Percentiles rank a stretch among this genome's conserved stretches.
These are phyloP conservation scores for Debaryomycetaceae sp. DNA, from an alignment of 1,139 yeast genomes.

Conservation along the genomic window DNA sequence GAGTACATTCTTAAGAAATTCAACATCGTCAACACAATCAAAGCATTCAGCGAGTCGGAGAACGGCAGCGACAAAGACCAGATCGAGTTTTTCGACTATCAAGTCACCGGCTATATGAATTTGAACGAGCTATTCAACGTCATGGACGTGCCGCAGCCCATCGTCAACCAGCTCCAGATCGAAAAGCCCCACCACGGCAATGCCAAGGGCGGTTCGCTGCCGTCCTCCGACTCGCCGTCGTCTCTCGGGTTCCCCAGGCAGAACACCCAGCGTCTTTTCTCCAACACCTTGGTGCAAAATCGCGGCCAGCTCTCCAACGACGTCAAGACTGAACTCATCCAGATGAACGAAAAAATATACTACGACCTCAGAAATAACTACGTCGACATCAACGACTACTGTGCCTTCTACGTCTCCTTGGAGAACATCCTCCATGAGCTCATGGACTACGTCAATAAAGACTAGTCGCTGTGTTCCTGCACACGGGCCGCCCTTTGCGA, in stretches of 20 bases:
- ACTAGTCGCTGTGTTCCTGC: background rate
- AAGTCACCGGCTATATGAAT: constrained; percentile 36
- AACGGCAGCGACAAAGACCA: constrained; percentile 14
- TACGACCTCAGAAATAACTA: constrained; percentile 44
- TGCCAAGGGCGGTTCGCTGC: background rate
- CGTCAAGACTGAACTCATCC: constrained; percentile 21
- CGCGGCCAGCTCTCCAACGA: background rate
- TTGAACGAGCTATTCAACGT: constrained; percentile 40
- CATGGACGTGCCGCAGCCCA: constrained; percentile 46
- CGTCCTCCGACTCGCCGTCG: background rate
- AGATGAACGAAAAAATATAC: constrained; percentile 37
- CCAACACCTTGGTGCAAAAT: constrained; percentile 1
- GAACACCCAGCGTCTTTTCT: background rate
- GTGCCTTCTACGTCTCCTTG: constrained; percentile 42
- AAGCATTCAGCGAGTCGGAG: constrained; percentile 22
- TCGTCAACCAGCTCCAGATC: background rate
- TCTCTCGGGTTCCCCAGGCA: background rate
- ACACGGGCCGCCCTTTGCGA: too few relatives aligned
- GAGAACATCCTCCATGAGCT: constrained; percentile 40
- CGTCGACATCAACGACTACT: constrained; percentile 45
- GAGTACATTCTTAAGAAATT: constrained; percentile 39
- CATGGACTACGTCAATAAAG: constrained; percentile 30
- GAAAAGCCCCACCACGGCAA: background rate
- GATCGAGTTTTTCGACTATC: constrained; percentile 39
- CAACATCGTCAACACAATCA: constrained; percentile 29